phyloP scores from a whole-genome alignment of 2,329 filamentous ascomycete species.

The Arthrobotrys sinensis region DNA sequence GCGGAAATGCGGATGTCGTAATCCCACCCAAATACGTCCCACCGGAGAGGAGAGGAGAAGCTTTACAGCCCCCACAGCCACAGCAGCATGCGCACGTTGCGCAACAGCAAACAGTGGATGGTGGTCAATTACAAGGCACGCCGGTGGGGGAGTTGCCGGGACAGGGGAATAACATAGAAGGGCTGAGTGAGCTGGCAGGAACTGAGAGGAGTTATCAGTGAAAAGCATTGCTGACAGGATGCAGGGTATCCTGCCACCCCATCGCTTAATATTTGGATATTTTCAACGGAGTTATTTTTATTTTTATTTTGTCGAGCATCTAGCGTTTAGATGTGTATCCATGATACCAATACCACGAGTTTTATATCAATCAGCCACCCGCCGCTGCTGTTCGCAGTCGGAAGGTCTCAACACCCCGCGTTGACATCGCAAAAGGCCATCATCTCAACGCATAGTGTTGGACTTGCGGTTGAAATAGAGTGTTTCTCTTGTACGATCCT shows the following conservation, averaged over 20 bases:
- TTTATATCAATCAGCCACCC: constrained; percentile 16
- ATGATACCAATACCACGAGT: constrained; percentile 14
- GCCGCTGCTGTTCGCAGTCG: background rate
- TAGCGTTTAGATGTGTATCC: constrained; percentile 37
- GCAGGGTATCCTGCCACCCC: constrained; percentile 1
- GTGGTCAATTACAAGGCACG: background rate
- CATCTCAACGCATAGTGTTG: constrained; percentile 48
- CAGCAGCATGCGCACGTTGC: background rate
- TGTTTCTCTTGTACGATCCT: constrained; percentile 39
- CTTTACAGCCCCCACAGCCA: background rate
- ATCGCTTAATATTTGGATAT: background rate
- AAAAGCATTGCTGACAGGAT: background rate
- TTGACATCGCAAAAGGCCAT: constrained; percentile 23
- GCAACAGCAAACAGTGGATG: constrained; percentile 5
- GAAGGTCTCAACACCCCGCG: constrained; percentile 34
- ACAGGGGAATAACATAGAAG: constrained; percentile 32
- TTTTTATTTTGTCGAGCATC: constrained; percentile 10
- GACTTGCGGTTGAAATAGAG: constrained; percentile 49
- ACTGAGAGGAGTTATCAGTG: constrained; percentile 23
- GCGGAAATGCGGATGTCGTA: constrained; percentile 3
- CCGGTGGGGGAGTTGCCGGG: constrained; percentile 45
- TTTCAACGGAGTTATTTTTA: constrained; percentile 7
- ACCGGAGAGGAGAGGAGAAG: constrained; percentile 33
- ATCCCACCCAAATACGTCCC: constrained; percentile 45
- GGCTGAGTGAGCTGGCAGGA: constrained; percentile 43